These are phyloP conservation scores for Lignosus rhinocerotis DNA, from an alignment of 1,284 basidiomycete species.

Conservation along the genomic window DNA sequence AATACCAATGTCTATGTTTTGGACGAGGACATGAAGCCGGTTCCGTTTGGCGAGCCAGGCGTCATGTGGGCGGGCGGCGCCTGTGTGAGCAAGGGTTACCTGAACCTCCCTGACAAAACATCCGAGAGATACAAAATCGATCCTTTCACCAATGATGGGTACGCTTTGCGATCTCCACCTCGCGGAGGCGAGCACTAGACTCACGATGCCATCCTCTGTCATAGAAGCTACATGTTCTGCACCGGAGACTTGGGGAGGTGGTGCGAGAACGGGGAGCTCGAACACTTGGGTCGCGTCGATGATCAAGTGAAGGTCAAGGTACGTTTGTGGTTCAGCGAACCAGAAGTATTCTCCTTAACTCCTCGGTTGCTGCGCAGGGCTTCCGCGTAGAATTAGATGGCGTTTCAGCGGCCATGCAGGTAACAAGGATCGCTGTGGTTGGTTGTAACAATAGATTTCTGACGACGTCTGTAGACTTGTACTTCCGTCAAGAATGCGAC, in stretches of 20 bases:
- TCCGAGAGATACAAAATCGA: constrained; percentile 50
- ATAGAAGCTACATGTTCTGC: constrained; percentile 57
- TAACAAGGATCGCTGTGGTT: constrained; percentile 25
- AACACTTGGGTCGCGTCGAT: constrained; percentile 57
- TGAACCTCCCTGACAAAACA: constrained; percentile 57
- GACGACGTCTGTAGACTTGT: constrained; percentile 38
- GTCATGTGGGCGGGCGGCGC: constrained; percentile 63
- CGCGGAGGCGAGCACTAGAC: constrained; percentile 4
- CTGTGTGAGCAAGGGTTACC: constrained; percentile 53
- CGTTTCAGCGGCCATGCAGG: constrained; percentile 59
- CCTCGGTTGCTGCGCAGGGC: constrained; percentile 37
- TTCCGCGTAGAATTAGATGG: constrained; percentile 65
- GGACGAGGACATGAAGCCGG: constrained; percentile 49
- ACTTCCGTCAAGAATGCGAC: constrained; percentile 47
- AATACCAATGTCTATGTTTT: constrained; percentile 62
- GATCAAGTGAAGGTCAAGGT: constrained; percentile 58
- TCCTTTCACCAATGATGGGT: constrained; percentile 54
- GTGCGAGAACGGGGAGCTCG: constrained; percentile 51
- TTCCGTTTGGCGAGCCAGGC: constrained; percentile 53
- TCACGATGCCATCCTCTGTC: constrained; percentile 41
- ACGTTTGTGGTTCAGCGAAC: constrained; percentile 30
- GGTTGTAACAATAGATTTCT: neutral
- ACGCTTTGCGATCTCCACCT: constrained; percentile 5
- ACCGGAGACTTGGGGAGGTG: constrained; percentile 60
- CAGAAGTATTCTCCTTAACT: neutral